phyloP scores from a whole-genome alignment of 2,329 filamentous ascomycete species.

The Aspergillus ochraceoroseus region DNA sequence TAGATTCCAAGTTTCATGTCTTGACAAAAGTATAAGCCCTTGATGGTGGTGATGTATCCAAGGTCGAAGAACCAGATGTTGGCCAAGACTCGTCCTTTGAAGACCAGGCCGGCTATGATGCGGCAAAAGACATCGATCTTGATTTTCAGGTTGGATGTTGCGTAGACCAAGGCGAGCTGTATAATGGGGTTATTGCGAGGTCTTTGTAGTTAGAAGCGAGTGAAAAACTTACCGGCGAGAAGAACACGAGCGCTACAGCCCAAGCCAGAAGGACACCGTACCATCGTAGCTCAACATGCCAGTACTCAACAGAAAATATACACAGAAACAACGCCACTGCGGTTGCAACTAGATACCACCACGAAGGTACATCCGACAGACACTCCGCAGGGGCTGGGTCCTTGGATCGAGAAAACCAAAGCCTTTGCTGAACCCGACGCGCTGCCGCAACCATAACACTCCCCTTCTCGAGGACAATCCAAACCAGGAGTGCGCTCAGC shows the following conservation, averaged over 20 bases:
- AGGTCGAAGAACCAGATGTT: slow-evolving; percentile 30
- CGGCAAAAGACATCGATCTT: slow-evolving; percentile 30
- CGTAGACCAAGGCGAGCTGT: slow-evolving; percentile 26
- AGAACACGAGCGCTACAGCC: slow-evolving; percentile 25
- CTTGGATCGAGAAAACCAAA: slow-evolving; percentile 3
- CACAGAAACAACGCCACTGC: slow-evolving; percentile 21
- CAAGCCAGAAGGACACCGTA: slow-evolving; percentile 26
- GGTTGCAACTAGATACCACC: slow-evolving; percentile 22
- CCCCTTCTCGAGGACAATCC: slow-evolving; percentile 23
- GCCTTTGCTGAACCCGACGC: not conserved
- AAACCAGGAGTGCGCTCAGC: slow-evolving; percentile 49
- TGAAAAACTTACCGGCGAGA: slow-evolving; percentile 20
- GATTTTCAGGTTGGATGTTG: slow-evolving; percentile 27
- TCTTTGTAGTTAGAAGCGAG: not conserved
- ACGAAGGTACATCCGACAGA: slow-evolving; percentile 25
- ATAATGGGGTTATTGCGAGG: not conserved
- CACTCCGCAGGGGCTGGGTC: no score
- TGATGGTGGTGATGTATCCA: slow-evolving; percentile 27
- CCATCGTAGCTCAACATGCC: slow-evolving; percentile 25
- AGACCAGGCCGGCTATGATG: slow-evolving; percentile 30
- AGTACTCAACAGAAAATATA: slow-evolving; percentile 26
- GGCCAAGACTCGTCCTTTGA: slow-evolving; percentile 30
- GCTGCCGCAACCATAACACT: slow-evolving; percentile 16
- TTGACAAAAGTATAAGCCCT: slow-evolving; percentile 26
- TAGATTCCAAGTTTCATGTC: slow-evolving; percentile 31